Evolutionary conservation across 768 basidiomycete species (phyloP), one percentile per base, ranked within the genome.

Genomic region (Boletus edulis): DNA sequence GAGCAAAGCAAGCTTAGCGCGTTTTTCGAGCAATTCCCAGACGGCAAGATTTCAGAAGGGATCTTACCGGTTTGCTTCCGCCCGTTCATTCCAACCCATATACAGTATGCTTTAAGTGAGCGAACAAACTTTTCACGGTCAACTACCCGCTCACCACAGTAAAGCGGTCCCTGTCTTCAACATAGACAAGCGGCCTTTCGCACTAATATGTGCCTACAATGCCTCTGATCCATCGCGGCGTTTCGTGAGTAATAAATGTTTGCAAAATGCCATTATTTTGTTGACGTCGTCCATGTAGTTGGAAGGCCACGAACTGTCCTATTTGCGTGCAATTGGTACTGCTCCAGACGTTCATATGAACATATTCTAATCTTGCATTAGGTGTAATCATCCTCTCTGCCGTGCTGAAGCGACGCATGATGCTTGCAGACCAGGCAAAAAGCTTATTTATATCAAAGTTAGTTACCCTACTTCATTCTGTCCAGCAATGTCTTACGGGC

Each of bases 301-400:
- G 61, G 91, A 94, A 72, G 91, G 91, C 1, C 90, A 91, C 62
- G 91, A 97, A 64, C 67, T 96, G 49, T 95, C 94, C 15, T 97
- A 95, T 71, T 70, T 96, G 50, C 85, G 94, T 40, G 94, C 94
- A 17, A 94, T 96, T 59, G 91, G 89, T 85, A 58, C 64, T 63
- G 4, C 20, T 45, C 18, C 13, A 22, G 8, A 17, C 51, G 6
- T 41, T 3, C 14, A 7, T 13, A 17, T 35, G 48, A 60, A 12
- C 17, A 17, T 55, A 1, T 9, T 46, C 58, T 56, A 49, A 49
- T 51, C 17, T 37, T 20, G 15, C 45, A 42, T 35, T 49, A 80
- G 89, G 91, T 48, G 93, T 97, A 34, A 94, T 97, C 58, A 95
- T 97, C 49, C 78, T 97, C 35, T 94, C 91, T 34, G 94, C 94